Percentiles rank a stretch among this genome's conserved stretches.
Conservation (phyloP, 352 stramenopile species). For the Globisporangium iwayamae region DNA sequence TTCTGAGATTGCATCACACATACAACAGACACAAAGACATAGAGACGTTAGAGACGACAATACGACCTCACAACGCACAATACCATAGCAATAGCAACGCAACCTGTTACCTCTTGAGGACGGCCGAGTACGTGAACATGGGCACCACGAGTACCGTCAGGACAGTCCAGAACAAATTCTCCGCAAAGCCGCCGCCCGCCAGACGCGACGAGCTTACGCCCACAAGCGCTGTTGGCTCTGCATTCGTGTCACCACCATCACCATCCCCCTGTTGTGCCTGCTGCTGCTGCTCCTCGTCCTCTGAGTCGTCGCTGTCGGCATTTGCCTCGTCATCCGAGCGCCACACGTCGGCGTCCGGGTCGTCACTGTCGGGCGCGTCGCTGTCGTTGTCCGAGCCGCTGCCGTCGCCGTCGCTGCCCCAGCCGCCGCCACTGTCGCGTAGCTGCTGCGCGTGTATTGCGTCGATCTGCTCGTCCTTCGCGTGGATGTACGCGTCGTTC, state of each 20-base stretch:
- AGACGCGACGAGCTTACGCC: conserved; percentile 24
- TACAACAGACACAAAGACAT: not conserved
- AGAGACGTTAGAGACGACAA: not conserved
- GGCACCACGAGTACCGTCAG: conserved; percentile 34
- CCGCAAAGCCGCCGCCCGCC: conserved; percentile 27
- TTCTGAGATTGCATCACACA: conserved; percentile 9
- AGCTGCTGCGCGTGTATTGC: conserved; percentile 52
- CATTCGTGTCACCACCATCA: not conserved
- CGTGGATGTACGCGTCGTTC: conserved; percentile 81
- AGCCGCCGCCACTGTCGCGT: conserved; percentile 34
- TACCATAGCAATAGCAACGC: not conserved
- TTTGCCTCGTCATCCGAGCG: conserved; percentile 18
- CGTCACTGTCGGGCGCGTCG: conserved; percentile 30
- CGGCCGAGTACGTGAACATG: conserved; percentile 41
- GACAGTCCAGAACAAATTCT: conserved; percentile 62
- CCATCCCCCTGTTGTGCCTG: conserved; percentile 13
- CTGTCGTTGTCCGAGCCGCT: conserved; percentile 32
- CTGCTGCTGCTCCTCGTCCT: conserved; percentile 10
- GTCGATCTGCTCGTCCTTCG: conserved; percentile 84
- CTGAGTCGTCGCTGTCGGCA: conserved; percentile 14
- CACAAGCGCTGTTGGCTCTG: not conserved
- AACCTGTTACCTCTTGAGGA: conserved; percentile 16
- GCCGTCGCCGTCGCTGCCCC: conserved; percentile 18
- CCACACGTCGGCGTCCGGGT: conserved; percentile 20
- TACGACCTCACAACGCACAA: not conserved